Percentiles rank a stretch among this genome's conserved stretches.
phyloP scores from a whole-genome alignment of 2,329 filamentous ascomycete species.

The Podosphaera xanthii region DNA sequence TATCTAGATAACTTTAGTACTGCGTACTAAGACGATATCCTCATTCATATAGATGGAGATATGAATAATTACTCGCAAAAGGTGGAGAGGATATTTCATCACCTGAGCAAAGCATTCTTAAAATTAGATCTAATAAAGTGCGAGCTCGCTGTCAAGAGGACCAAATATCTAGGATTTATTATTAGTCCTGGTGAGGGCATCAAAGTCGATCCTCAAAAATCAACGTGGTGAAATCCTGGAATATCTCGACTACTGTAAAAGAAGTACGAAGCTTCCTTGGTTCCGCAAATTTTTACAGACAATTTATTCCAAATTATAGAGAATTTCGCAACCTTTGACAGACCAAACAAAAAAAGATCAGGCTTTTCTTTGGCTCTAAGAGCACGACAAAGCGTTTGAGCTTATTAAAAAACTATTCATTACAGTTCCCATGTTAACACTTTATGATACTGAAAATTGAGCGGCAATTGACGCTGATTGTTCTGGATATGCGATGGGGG shows the following conservation, averaged over 20 bases:
- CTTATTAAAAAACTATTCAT: neutral
- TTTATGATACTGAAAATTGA: neutral
- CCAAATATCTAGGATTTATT: neutral
- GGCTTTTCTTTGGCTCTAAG: neutral
- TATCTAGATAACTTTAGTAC: too few relatives aligned
- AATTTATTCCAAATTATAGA: neutral
- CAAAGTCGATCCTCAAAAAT: neutral
- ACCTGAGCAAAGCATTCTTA: neutral
- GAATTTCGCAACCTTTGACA: neutral
- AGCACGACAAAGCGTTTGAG: neutral
- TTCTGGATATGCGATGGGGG: neutral
- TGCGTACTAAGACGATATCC: too few relatives aligned
- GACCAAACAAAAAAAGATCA: neutral
- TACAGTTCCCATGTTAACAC: neutral
- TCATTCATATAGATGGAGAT: neutral
- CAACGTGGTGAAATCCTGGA: neutral
- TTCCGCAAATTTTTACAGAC: too few relatives aligned
- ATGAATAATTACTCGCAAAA: neutral
- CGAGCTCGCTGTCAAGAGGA: neutral
- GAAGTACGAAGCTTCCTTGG: neutral
- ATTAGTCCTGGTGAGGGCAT: neutral
- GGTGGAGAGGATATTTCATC: neutral
- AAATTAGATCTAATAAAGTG: neutral
- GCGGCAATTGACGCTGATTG: neutral
- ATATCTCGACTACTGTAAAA: neutral